These are phyloP conservation scores for Russula compacta DNA, from an alignment of 768 basidiomycete species.

Conservation along the genomic window DNA sequence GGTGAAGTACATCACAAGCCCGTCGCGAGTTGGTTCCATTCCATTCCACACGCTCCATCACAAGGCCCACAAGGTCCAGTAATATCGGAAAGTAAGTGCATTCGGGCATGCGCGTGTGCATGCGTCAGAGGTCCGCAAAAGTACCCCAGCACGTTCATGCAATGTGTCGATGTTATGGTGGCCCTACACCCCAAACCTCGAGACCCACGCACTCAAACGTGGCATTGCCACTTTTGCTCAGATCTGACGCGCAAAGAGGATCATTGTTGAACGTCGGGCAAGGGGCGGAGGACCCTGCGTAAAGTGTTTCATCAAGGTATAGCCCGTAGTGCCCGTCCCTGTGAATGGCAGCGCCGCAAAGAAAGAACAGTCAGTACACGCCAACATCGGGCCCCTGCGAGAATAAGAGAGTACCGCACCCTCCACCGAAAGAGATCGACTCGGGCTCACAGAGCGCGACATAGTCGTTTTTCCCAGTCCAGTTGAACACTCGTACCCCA, in stretches of 20 bases:
- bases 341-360: background rate
- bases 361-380: background rate
- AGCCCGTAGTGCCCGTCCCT: constrained; percentile 86
- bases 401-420: constrained; percentile 40
- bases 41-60: constrained; percentile 12
- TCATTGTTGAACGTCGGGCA: constrained; percentile 88
- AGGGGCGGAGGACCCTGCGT: constrained; percentile 72
- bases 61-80: background rate
- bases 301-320: constrained; percentile 74
- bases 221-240: constrained; percentile 37
- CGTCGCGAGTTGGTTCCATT: background rate
- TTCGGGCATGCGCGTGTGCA: background rate
- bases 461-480: constrained; percentile 88
- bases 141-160: constrained; percentile 11
- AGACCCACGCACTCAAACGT: constrained; percentile 88
- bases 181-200: constrained; percentile 81
- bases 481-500: constrained; percentile 55
- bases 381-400: background rate
- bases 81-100: background rate
- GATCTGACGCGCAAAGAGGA: constrained; percentile 50
- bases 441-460: constrained; percentile 76
- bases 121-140: background rate
- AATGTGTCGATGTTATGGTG: constrained; percentile 3
- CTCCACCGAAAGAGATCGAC: constrained; percentile 85
- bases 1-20: background rate